Percentiles rank a stretch among this genome's conserved stretches.
Evolutionary conservation across 495 filamentous ascomycete species (phyloP).

Genomic region (Pseudoneurospora amorphoporcata): DNA sequence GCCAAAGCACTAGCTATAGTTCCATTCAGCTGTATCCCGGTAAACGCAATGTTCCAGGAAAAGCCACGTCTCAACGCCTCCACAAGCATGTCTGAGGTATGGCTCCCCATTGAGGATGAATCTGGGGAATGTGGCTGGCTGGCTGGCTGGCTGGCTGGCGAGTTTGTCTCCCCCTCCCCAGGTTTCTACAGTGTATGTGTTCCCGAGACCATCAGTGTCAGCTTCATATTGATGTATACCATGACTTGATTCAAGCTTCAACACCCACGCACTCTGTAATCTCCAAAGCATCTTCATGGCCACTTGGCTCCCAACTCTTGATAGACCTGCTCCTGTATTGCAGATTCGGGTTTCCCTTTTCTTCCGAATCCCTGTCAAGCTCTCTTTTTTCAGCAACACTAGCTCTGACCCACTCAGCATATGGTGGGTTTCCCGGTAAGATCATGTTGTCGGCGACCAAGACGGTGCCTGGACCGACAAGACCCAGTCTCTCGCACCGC

Average conservation of each 20-base stretch:
- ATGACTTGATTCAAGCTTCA: slow-evolving; percentile 3
- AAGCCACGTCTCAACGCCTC: background rate
- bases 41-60: background rate
- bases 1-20: background rate
- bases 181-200: background rate
- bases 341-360: slow-evolving; percentile 58
- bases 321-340: slow-evolving; percentile 56
- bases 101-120: background rate
- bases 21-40: background rate
- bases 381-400: slow-evolving; percentile 39
- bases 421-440: slow-evolving; percentile 64
- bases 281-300: slow-evolving; percentile 59
- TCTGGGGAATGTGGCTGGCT: background rate
- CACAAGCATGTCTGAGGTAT: background rate
- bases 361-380: slow-evolving; percentile 23
- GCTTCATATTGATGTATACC: background rate
- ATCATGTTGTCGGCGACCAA: slow-evolving; percentile 67
- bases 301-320: slow-evolving; percentile 58
- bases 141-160: background rate
- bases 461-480: slow-evolving; percentile 51
- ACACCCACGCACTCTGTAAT: slow-evolving; percentile 52
- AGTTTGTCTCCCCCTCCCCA: background rate
- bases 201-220: background rate
- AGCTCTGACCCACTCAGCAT: slow-evolving; percentile 54
- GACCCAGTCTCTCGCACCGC: slow-evolving; percentile 54